A percentile compares a stretch with the other conserved stretches of the same genome.
These are phyloP conservation scores for Penicillium crystallinum DNA, from an alignment of 495 filamentous ascomycete species.

Conservation along the genomic window DNA sequence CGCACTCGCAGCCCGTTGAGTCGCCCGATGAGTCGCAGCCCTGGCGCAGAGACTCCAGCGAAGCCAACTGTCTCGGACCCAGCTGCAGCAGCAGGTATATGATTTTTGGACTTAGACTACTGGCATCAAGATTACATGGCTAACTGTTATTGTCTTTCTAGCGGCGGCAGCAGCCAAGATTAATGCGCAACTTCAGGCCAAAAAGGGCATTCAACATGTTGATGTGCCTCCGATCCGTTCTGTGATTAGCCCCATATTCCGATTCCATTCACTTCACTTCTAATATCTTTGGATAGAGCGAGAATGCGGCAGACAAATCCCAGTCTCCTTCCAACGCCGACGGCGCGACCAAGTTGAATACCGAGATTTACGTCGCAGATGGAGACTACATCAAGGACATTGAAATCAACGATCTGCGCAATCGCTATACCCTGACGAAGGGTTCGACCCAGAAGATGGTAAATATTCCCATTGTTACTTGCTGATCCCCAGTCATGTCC, in stretches of 20 bases:
- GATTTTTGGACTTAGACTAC: neutral
- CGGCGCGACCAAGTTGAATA: slow-evolving; percentile 59
- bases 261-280: neutral
- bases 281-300: slow-evolving; percentile 32
- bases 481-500: slow-evolving; percentile 68
- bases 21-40: slow-evolving; percentile 44
- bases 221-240: slow-evolving; percentile 85
- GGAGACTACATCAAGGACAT: slow-evolving; percentile 98
- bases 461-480: slow-evolving; percentile 71
- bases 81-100: slow-evolving; percentile 78
- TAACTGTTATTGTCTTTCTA: slow-evolving; percentile 30
- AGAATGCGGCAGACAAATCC: slow-evolving; percentile 44
- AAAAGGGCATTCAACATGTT: slow-evolving; percentile 89
- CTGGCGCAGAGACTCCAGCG: slow-evolving; percentile 32
- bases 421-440: slow-evolving; percentile 96
- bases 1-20: slow-evolving; percentile 78
- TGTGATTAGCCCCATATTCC: slow-evolving; percentile 29
- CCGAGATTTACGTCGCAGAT: slow-evolving; percentile 88
- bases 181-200: slow-evolving; percentile 86
- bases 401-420: slow-evolving; percentile 95
- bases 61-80: slow-evolving; percentile 56
- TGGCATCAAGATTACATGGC: slow-evolving; percentile 4
- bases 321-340: slow-evolving; percentile 45
- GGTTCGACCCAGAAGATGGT: slow-evolving; percentile 98
- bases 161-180: slow-evolving; percentile 91